Conservation (phyloP, 202 grass and related monocot genomes). For the Elaeis oleifera region DNA sequence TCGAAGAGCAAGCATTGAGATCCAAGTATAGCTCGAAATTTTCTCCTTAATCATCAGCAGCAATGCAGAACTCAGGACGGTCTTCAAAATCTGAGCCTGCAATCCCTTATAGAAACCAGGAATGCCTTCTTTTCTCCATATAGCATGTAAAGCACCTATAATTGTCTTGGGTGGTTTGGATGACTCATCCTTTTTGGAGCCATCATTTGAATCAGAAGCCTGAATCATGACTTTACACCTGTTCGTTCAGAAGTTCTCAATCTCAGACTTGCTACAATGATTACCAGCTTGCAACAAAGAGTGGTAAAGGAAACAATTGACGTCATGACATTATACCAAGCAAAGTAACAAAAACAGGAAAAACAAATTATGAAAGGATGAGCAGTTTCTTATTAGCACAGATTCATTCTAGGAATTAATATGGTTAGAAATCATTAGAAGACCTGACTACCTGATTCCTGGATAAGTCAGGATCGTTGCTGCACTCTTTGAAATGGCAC, state of each 20-base stretch:
- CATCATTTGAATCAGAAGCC: constrained; percentile 47
- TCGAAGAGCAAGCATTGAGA: constrained; percentile 64
- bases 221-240: constrained; percentile 99
- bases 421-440: constrained; percentile 1
- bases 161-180: constrained; percentile 62
- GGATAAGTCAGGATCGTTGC: constrained; percentile 90
- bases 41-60: constrained; percentile 99
- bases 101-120: constrained; percentile 91
- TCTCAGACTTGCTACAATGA: too few species aligned
- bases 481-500: constrained; percentile 80
- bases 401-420: too few species aligned
- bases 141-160: constrained; percentile 55
- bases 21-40: constrained; percentile 84
- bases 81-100: constrained; percentile 91
- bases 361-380: too few species aligned
- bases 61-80: constrained; percentile 90
- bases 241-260: constrained; percentile 19
- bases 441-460: constrained; percentile 64
- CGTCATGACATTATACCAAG: too few species aligned
- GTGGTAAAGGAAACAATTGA: too few species aligned
- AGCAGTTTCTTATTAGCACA: too few species aligned
- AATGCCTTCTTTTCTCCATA: constrained; percentile 89
- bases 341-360: too few species aligned
- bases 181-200: constrained; percentile 25
- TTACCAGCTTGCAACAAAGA: too few species aligned